Evolutionary conservation across 2,329 filamentous ascomycete species (phyloP).

Genomic region (Fusarium denticulatum): DNA sequence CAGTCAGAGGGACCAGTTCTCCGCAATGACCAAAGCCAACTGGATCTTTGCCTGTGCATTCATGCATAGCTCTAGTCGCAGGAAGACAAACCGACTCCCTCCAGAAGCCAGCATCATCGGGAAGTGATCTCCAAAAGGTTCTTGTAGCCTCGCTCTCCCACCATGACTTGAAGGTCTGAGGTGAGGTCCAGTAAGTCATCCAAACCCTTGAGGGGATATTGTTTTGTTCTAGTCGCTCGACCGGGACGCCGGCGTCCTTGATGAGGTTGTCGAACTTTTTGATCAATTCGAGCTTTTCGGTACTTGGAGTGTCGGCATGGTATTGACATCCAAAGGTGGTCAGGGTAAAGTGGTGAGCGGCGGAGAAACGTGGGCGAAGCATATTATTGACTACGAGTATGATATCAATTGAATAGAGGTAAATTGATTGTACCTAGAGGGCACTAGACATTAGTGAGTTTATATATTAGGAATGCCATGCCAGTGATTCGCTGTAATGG

Average conservation of each 20-base stretch:
- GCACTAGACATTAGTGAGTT: fast-evolving
- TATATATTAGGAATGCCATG: neutral
- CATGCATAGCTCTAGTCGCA: neutral
- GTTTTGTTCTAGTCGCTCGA: neutral
- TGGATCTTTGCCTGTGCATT: neutral
- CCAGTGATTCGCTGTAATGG: neutral
- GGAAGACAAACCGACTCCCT: neutral
- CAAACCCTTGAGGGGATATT: neutral
- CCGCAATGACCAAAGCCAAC: neutral
- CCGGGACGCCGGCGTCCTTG: fast-evolving
- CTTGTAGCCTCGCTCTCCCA: neutral
- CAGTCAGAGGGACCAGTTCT: neutral
- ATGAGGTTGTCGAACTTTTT: neutral
- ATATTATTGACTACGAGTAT: neutral
- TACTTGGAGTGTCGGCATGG: neutral
- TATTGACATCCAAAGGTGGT: neutral
- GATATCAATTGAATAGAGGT: fast-evolving
- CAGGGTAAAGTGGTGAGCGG: neutral
- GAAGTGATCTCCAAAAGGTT: neutral
- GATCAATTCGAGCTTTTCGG: neutral
- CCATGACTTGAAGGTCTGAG: neutral
- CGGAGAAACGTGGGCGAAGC: neutral
- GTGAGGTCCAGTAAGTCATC: neutral
- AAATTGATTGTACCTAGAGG: fast-evolving
- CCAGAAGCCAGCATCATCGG: neutral